Conservation (phyloP, 306 rosid genomes). For the Boehmeria nivea region DNA sequence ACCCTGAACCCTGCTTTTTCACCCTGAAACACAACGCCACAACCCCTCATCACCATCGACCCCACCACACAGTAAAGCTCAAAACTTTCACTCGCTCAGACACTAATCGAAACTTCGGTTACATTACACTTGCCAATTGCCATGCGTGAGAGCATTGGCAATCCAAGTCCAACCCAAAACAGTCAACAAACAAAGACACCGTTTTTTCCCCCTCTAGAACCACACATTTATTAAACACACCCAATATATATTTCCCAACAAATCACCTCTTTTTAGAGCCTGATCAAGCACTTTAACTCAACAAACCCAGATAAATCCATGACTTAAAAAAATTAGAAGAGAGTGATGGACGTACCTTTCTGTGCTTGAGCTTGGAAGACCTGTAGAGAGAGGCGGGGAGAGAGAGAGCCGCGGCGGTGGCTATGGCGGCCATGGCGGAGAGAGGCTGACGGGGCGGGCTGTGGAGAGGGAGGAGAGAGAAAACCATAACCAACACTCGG, state of each 20-base stretch:
- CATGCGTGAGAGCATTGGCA: too few species aligned
- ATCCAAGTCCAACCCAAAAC: too few species aligned
- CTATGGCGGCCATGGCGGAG: slow-evolving; percentile 62
- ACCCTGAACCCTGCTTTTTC: slow-evolving; percentile 65
- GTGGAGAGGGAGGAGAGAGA: slow-evolving; percentile 12
- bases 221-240: too few species aligned
- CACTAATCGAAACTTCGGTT: too few species aligned
- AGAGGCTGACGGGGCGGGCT: slow-evolving; percentile 8
- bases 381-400: slow-evolving; percentile 45
- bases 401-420: slow-evolving; percentile 74
- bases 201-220: too few species aligned
- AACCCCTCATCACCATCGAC: neutral
- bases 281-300: slow-evolving; percentile 8
- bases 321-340: neutral
- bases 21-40: slow-evolving; percentile 49
- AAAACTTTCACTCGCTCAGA: too few species aligned
- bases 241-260: neutral
- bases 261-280: neutral
- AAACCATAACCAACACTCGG: slow-evolving; percentile 18
- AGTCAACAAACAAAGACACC: too few species aligned
- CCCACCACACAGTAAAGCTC: too few species aligned
- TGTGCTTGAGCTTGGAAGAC: slow-evolving; percentile 53
- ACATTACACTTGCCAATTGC: too few species aligned
- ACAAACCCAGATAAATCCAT: neutral
- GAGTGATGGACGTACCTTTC: slow-evolving; percentile 38